A percentile compares a stretch with the other conserved stretches of the same genome.
phyloP scores from a whole-genome alignment of 805 yeast genomes.

The Kluyveromyces wickerhamii region DNA sequence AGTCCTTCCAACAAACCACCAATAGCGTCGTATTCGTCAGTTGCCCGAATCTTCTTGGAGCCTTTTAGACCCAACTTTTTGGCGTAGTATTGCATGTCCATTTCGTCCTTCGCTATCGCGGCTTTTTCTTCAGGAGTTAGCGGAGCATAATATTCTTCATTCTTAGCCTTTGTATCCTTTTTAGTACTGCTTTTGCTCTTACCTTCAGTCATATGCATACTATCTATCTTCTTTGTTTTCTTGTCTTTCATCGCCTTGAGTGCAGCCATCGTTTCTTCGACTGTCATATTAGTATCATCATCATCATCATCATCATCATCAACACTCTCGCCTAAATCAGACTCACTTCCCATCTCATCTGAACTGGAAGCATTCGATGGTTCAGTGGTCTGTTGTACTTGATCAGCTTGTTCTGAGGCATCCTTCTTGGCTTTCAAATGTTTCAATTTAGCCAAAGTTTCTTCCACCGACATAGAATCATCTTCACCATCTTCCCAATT shows the following conservation, averaged over 20 bases:
- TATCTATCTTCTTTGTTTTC: constrained; percentile 12
- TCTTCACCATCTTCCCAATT: constrained; percentile 14
- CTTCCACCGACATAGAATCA: constrained; percentile 33
- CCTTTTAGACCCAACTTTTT: constrained; percentile 67
- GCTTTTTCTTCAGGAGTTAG: constrained; percentile 40
- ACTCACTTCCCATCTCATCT: too few species aligned
- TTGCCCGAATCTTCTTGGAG: constrained; percentile 38
- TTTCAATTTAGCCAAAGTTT: constrained; percentile 38
- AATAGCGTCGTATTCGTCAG: constrained; percentile 63
- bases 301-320: constrained; percentile 11
- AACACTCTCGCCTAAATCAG: too few species aligned
- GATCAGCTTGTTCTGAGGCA: neutral
- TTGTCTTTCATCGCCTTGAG: constrained; percentile 24
- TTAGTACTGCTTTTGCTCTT: constrained; percentile 2
- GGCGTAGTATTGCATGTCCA: constrained; percentile 76
- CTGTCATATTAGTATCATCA: constrained; percentile 25
- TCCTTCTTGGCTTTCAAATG: constrained; percentile 32
- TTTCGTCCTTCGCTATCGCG: constrained; percentile 53
- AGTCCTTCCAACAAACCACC: constrained; percentile 77
- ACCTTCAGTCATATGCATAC: constrained; percentile 12
- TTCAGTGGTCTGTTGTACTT: too few species aligned
- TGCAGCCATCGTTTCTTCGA: constrained; percentile 31
- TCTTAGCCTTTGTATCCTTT: constrained; percentile 7
- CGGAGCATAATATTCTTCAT: constrained; percentile 7
- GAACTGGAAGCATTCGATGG: constrained; percentile 37